phyloP scores from a whole-genome alignment of 192 early-diverging fungal genomes.

The Podila epigama region DNA sequence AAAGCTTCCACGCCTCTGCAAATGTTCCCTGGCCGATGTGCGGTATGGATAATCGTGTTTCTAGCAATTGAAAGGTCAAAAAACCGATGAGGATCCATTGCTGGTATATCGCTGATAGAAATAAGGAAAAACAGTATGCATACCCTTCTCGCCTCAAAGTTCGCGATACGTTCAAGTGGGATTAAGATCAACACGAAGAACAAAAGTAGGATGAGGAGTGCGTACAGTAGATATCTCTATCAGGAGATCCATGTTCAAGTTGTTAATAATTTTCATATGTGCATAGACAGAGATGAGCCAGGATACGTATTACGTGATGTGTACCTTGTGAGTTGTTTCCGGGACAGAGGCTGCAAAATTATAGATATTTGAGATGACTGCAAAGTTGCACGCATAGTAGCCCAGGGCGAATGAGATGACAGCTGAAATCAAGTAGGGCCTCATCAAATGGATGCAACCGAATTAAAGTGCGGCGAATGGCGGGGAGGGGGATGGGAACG shows the following conservation, averaged over 20 bases:
- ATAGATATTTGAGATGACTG: constrained; percentile 43
- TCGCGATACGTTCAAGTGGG: constrained; percentile 54
- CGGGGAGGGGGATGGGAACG: neutral
- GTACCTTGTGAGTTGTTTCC: constrained; percentile 46
- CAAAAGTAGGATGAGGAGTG: constrained; percentile 41
- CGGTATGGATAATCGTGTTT: constrained; percentile 55
- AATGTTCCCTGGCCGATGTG: constrained; percentile 56
- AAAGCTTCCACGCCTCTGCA: constrained; percentile 56
- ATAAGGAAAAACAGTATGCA: neutral
- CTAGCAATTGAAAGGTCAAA: constrained; percentile 10
- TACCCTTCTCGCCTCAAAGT: constrained; percentile 56
- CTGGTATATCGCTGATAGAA: neutral
- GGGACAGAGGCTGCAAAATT: constrained; percentile 44
- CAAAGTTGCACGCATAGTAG: constrained; percentile 50
- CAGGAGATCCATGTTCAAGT: neutral
- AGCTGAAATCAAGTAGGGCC: constrained; percentile 47
- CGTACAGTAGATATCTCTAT: constrained; percentile 53
- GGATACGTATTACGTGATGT: neutral
- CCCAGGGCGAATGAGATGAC: constrained; percentile 40
- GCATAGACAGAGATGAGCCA: too few relatives aligned
- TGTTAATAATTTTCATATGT: neutral
- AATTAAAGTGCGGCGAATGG: neutral
- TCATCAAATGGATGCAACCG: constrained; percentile 18
- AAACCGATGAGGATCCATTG: neutral
- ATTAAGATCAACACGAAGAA: constrained; percentile 54